These are phyloP conservation scores for Parmelia sp. DNA, from an alignment of 495 filamentous ascomycete species.

Conservation along the genomic window DNA sequence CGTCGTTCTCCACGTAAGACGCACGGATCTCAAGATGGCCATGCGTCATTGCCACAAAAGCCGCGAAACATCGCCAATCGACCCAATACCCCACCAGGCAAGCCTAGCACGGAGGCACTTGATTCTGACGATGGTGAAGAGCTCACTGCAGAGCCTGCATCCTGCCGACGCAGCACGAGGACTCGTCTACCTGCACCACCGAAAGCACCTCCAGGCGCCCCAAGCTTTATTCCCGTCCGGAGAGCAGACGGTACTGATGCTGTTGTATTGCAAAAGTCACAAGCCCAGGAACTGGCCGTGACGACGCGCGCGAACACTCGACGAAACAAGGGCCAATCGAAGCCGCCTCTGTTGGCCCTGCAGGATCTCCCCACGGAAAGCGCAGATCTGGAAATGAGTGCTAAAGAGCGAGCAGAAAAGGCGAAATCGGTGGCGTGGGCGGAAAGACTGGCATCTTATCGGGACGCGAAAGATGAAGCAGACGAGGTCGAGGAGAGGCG, in stretches of 20 bases:
- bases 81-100: conserved; percentile 19
- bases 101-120: conserved; percentile 19
- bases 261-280: conserved; percentile 49
- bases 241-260: conserved; percentile 51
- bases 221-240: conserved; percentile 51
- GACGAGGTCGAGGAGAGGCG: conserved; percentile 23
- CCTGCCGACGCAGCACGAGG: conserved; percentile 41
- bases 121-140: conserved; percentile 24
- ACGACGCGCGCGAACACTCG: conserved; percentile 51
- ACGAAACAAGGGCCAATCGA: conserved; percentile 49
- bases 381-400: conserved; percentile 1
- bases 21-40: conserved; percentile 47
- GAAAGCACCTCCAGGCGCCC: conserved; percentile 28
- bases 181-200: conserved; percentile 31
- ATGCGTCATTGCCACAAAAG: conserved; percentile 49
- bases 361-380: conserved; percentile 33
- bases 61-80: conserved; percentile 32
- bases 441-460: conserved; percentile 25
- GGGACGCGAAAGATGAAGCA: conserved; percentile 16
- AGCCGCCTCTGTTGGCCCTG: conserved; percentile 43
- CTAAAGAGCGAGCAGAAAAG: conserved; percentile 3
- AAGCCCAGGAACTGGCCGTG: conserved; percentile 52
- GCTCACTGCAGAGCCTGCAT: conserved; percentile 21
- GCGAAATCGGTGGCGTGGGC: conserved; percentile 26
- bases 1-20: conserved; percentile 42